Evolutionary conservation across 116 monocot genomes (phyloP).

Genomic region (Phalaenopsis hybrid): DNA sequence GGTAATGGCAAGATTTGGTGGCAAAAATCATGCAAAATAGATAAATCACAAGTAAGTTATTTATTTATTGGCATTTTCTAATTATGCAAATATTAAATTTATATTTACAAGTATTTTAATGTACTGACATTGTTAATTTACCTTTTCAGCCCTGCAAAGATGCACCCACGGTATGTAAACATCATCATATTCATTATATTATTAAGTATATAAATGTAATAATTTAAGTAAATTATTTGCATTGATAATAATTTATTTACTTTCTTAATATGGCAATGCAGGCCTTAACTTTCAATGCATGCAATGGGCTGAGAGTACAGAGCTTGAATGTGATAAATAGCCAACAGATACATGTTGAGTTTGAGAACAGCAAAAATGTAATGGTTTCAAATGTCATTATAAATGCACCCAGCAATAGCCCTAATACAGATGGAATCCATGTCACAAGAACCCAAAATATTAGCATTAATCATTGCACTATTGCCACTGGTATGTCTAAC

Average conservation of each 20-base stretch:
- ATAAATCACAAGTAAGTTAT: constrained; percentile 26
- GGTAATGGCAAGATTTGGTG: constrained; percentile 66
- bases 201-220: not conserved
- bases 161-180: constrained; percentile 73
- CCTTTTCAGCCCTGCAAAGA: constrained; percentile 55
- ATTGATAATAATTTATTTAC: no score
- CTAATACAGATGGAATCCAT: constrained; percentile 92
- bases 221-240: not conserved
- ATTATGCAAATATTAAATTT: no score
- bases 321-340: constrained; percentile 52
- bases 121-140: not conserved
- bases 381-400: constrained; percentile 34
- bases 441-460: constrained; percentile 51
- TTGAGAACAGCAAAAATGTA: constrained; percentile 47
- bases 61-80: not conserved
- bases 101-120: no score
- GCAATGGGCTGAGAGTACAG: constrained; percentile 46
- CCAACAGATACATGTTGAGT: constrained; percentile 77
- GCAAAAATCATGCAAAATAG: constrained; percentile 49
- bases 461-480: constrained; percentile 34
- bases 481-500: constrained; percentile 48
- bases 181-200: not conserved
- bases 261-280: constrained; percentile 1
- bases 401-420: constrained; percentile 53
- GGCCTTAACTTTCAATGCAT: constrained; percentile 61